Conservation (phyloP, 108 stramenopile genomes). For the Heterococcus sp. region DNA sequence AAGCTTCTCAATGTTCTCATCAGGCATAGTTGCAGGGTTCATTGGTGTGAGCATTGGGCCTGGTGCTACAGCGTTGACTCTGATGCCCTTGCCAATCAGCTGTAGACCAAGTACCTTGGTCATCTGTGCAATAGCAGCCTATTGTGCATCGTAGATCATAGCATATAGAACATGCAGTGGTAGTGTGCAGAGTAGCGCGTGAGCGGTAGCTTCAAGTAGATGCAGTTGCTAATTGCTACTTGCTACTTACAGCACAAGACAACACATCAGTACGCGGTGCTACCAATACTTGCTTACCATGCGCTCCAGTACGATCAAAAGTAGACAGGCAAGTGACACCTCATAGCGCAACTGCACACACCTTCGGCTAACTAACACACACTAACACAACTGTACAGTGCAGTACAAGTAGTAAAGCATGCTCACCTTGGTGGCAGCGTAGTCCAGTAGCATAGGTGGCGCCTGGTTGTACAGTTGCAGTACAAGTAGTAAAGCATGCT, state of each 20-base stretch:
- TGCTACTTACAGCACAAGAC: no score
- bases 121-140: background rate
- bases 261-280: no score
- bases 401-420: background rate
- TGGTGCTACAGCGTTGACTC: background rate
- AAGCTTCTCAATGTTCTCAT: background rate
- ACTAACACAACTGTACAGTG: background rate
- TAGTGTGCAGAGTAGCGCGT: no score
- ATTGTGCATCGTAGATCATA: no score
- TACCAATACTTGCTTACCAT: no score
- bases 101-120: background rate
- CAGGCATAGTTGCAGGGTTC: background rate
- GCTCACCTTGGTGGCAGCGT: background rate
- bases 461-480: no score
- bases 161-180: no score
- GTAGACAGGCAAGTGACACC: background rate
- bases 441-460: background rate
- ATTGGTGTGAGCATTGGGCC: background rate
- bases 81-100: background rate
- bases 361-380: background rate
- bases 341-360: background rate
- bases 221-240: no score
- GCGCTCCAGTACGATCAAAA: no score
- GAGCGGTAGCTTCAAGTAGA: no score
- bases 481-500: no score